Percentiles rank a stretch among this genome's conserved stretches.
These are phyloP conservation scores for Porcisia hertigi DNA, from an alignment of 208 protist genomes.

Conservation along the genomic window DNA sequence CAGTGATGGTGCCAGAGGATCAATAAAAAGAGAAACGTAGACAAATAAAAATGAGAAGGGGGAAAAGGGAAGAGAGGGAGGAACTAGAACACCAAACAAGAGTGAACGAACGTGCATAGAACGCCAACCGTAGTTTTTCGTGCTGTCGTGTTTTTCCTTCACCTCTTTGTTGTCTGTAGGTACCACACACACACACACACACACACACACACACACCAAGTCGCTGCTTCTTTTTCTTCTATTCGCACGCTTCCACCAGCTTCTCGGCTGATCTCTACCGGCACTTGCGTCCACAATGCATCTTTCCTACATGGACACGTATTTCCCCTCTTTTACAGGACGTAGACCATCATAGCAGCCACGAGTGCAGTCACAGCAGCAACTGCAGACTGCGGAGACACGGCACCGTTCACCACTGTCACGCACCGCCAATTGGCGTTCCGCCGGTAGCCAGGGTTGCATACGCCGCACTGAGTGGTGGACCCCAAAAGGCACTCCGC, in stretches of 20 bases:
- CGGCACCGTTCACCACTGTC: constrained; percentile 2
- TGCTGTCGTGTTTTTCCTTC: no score
- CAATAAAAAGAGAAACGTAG: not conserved
- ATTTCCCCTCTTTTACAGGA: not conserved
- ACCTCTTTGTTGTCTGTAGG: no score
- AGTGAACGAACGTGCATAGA: no score
- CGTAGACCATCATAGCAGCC: constrained; percentile 15
- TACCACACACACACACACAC: no score
- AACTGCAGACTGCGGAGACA: constrained; percentile 7
- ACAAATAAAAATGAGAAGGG: not conserved
- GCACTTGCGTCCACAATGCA: not conserved
- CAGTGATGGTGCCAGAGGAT: not conserved
- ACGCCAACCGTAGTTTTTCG: no score
- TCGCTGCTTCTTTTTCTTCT: no score
- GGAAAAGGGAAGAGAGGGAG: not conserved
- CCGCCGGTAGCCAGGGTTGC: constrained; percentile 18
- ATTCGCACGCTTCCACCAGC: no score
- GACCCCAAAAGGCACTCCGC: constrained; percentile 10
- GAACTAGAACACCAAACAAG: no score
- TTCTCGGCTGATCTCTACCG: no score
- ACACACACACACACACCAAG: no score
- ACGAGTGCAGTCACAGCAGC: constrained; percentile 7
- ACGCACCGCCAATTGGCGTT: constrained; percentile 9
- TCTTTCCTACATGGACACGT: not conserved
- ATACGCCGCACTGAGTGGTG: constrained; percentile 15